These are phyloP conservation scores for Medicago truncatula DNA, from an alignment of 306 rosid genomes.

Conservation along the genomic window MtrunA17r5.0-ANR NC_053049.1:31395001-31395500, in stretches of 20 bases:
- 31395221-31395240: neutral
- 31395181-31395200: neutral
- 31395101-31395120: constrained; percentile 23
- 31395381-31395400: constrained; percentile 81
- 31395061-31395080: constrained; percentile 77
- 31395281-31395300: neutral
- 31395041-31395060: constrained; percentile 90
- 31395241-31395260: neutral
- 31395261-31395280: neutral
- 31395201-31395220: neutral
- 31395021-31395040: constrained; percentile 87
- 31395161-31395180: constrained; percentile 20
- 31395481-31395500: neutral
- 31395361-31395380: constrained; percentile 82
- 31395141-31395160: constrained; percentile 13
- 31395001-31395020: constrained; percentile 85
- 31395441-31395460: neutral
- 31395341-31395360: constrained; percentile 82
- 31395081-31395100: constrained; percentile 85
- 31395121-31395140: neutral
- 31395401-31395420: constrained; percentile 87
- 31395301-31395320: constrained; percentile 27
- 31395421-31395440: neutral
- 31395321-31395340: constrained; percentile 83
- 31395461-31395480: neutral